Evolutionary conservation across 345 rosid species (phyloP), one percentile per base, ranked within the genome.

Genomic region (Heritiera fomes): DNA sequence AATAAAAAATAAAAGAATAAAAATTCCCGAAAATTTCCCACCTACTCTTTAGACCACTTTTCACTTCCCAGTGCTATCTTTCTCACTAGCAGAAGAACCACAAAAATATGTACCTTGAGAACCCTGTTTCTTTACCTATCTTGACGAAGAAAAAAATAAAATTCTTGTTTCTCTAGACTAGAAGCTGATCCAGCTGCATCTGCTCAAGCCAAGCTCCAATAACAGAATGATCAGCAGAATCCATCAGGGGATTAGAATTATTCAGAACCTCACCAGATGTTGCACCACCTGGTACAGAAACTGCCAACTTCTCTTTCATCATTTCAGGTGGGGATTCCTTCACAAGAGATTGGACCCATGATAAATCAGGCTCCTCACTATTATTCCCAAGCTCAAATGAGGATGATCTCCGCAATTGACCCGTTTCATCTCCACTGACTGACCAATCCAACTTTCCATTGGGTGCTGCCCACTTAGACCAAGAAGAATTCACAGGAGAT

Each of bases 321-420:
- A 81, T 81, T 61, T 88, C 87, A 47, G 88, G 82, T 12, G 89
- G 87, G 69, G 91, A 85, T 73, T 88, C 91, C 66, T 88, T 88
- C 43, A 88, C 90, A 5, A 88, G 84, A 8, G 90, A 87, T 47
- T 87, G 91, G 34, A 87, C 86, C 90, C 90, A 88, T 0, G 91
- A 81, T 28, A 88, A 52, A 79, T 88, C 88, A 52, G 91, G 91
- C 82, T 84, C 90, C 64, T 84, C 91, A 6, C 76, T 80, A 52
- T 67, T 63, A 40, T 62, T 77, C 2, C 79, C 85, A 43, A 46
- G 82, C 67, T 86, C 87, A 61, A 79, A 85, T 1, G 91, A 83
- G 14, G 82, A 82, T n/a, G 88, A 86, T 74, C 86, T 77, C 1
- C 71, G 82, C 30, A 83, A 71, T 23, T 65, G 80, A 30, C 83